phyloP scores from a whole-genome alignment of 177 flowering plant species.

The Vitis hybrid region DNA sequence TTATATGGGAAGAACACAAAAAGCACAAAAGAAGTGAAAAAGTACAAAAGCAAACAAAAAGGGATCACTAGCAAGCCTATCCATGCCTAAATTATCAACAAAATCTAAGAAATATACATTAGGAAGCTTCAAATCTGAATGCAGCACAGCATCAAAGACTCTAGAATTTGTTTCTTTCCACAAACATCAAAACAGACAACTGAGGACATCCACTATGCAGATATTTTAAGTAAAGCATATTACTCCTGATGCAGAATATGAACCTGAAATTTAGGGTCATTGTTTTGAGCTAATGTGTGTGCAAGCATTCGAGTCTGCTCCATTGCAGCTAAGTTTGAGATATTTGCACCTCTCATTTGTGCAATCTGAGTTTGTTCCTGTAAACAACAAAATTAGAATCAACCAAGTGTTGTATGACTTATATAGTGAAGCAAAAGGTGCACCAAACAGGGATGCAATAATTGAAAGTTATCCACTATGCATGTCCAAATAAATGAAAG shows the following conservation, averaged over 20 bases:
- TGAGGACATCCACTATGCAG: not conserved
- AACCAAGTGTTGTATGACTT: not conserved
- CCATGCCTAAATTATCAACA: too few species aligned
- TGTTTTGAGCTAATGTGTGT: slow-evolving; percentile 83
- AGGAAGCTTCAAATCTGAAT: not conserved
- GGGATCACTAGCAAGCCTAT: too few species aligned
- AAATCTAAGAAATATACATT: too few species aligned
- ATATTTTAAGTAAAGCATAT: not conserved
- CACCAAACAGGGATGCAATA: not conserved
- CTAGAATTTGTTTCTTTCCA: too few species aligned
- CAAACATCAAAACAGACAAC: not conserved
- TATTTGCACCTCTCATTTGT: slow-evolving; percentile 51
- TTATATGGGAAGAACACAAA: too few species aligned
- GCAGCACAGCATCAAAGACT: not conserved
- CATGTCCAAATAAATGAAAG: not conserved
- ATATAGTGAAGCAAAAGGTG: not conserved
- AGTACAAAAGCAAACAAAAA: too few species aligned
- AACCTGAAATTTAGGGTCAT: slow-evolving; percentile 98
- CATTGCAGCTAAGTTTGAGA: slow-evolving; percentile 68
- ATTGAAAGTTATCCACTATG: not conserved
- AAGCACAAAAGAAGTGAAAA: too few species aligned
- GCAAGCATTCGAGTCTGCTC: slow-evolving; percentile 97
- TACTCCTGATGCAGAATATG: not conserved
- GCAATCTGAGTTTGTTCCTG: slow-evolving; percentile 76
- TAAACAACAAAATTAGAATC: not conserved